Percentiles rank a stretch among this genome's conserved stretches.
Evolutionary conservation across 345 rosid genomes (phyloP).

Genomic region (Lenwebbia sp.): DNA sequence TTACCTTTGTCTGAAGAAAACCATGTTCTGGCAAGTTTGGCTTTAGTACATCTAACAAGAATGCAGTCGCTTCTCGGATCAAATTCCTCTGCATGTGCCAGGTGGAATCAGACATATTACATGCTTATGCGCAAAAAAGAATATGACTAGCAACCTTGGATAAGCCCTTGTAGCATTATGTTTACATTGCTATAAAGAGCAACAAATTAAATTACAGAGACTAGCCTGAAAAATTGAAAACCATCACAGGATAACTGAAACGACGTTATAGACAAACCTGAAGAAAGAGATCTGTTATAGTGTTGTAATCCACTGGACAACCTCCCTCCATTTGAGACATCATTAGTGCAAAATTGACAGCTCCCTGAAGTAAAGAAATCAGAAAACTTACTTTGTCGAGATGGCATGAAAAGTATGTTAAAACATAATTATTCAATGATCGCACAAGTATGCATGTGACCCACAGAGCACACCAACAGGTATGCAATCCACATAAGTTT

Average conservation of each 20-base stretch:
- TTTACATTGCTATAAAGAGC: neutral
- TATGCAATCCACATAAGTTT: neutral
- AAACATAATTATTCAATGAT: neutral
- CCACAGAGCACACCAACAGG: neutral
- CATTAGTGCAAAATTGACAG: conserved; percentile 93
- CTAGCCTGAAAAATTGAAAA: neutral
- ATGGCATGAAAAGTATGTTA: neutral
- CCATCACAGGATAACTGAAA: neutral
- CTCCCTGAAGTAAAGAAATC: conserved; percentile 50
- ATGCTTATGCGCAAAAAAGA: neutral
- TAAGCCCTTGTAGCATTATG: neutral
- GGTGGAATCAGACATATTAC: neutral
- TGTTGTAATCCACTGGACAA: conserved; percentile 86
- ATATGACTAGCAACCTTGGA: neutral
- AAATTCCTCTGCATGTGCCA: conserved; percentile 59
- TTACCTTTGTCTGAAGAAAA: conserved; percentile 82
- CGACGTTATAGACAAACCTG: conserved; percentile 41
- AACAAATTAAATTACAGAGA: neutral
- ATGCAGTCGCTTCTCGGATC: conserved; percentile 98
- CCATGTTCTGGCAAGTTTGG: conserved; percentile 88
- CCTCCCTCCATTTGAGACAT: conserved; percentile 99
- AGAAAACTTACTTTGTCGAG: neutral
- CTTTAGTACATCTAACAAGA: conserved; percentile 89
- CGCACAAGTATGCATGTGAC: neutral
- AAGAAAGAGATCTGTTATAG: conserved; percentile 92